Base-by-base conservation (phyloP, 768 basidiomycete species). In the Mycena rebaudengoi region DNA sequence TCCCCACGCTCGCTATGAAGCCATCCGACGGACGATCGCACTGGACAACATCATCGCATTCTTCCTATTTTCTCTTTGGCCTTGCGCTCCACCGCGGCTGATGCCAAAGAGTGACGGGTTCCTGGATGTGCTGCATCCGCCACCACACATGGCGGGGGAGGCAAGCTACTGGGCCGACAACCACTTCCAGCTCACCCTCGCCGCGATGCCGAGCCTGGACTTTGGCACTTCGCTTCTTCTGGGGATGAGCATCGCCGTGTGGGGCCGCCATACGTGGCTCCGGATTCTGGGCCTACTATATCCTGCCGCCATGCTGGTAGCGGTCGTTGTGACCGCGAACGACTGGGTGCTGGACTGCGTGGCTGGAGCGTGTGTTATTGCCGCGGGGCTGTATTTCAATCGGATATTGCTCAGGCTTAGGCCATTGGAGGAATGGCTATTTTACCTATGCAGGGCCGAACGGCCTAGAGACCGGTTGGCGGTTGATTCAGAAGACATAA, bases 251-350 rank as follows among this genome's bases (percentile, higher is more conserved):
- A 26, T 33, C 32, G 39, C 41, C n/a, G 29, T 52, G 26, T 50
- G 49, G 41, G 59, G 48, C 16, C 59, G 49, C 28, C 59, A 60
- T n/a, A 12, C 28, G n/a, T 52, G 39, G 59, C 59, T 60, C 8
- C 49, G 59, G 16, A 26, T 33, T 14, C 49, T 51, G 7, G 59
- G 49, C 3, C 59, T 50, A 29, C 30, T 60, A 25, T 52, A 60
- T 33, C 49, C 59, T 5, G 5, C 26, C 21, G 8, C 33, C 23
- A 39, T 62, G 50, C 51, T 25, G 5, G 8, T 46, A 1, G 30
- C 50, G 23, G 60, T 53, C 11, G 33, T 62, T 1, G 60, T 52
- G 37, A 62, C 60, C 2, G 60, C 51, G 18, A 54, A 52, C 51
- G 11, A 37, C 21, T 62, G 60, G 60, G 41, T 62, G 23, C 60